These are phyloP conservation scores for Plasmodium gonderi DNA, from an alignment of 169 alveolate genomes.

Conservation along the genomic window DNA sequence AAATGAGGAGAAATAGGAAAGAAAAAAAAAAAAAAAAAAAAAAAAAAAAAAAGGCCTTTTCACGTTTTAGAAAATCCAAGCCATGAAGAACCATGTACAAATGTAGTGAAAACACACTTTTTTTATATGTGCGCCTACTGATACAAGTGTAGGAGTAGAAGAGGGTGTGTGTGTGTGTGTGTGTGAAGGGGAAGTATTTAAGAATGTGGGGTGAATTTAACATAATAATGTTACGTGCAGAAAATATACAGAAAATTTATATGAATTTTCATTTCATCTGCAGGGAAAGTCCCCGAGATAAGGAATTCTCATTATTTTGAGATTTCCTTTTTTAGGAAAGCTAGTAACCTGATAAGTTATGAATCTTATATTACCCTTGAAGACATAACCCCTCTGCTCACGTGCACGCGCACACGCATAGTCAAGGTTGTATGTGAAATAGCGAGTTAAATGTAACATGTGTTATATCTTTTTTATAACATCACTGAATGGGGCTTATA, in stretches of 20 bases:
- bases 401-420: too few species aligned
- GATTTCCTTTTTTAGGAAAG: constrained; percentile 42
- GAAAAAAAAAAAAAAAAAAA: background rate
- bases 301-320: background rate
- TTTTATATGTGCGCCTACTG: too few species aligned
- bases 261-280: constrained; percentile 70
- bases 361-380: constrained; percentile 39
- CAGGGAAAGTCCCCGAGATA: constrained; percentile 76
- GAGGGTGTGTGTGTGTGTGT: background rate
- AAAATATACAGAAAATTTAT: constrained; percentile 72
- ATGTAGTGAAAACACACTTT: too few species aligned
- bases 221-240: constrained; percentile 73
- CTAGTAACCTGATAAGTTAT: constrained; percentile 72
- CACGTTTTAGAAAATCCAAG: background rate
- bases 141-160: too few species aligned
- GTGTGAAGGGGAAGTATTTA: too few species aligned
- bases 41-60: background rate
- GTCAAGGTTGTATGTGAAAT: constrained; percentile 32
- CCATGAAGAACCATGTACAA: background rate
- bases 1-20: background rate
- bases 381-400: too few species aligned
- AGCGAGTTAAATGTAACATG: constrained; percentile 70
- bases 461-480: constrained; percentile 11
- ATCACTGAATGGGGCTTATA: constrained; percentile 77
- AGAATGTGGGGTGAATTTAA: constrained; percentile 28